Percentiles rank a stretch among this genome's conserved stretches.
Conservation (phyloP, 2,329 filamentous ascomycete genomes). For the Penicillium concentricum region DNA sequence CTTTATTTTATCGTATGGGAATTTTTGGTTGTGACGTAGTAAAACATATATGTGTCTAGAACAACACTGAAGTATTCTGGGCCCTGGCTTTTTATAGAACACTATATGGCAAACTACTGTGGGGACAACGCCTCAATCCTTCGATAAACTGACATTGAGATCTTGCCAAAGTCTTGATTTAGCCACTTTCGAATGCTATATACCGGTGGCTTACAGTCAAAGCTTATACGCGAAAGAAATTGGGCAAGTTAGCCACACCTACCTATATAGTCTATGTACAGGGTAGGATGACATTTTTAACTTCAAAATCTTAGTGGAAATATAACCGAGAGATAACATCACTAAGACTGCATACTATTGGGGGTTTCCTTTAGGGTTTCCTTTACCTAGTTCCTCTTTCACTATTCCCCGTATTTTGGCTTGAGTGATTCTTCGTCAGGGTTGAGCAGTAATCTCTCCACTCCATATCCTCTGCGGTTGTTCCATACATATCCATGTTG, state of each 20-base stretch:
- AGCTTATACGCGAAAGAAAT: background rate
- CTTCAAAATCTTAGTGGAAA: too few species aligned
- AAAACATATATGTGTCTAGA: background rate
- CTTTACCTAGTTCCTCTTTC: too few species aligned
- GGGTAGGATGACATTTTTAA: too few species aligned
- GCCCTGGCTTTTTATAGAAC: background rate
- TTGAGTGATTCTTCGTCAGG: too few species aligned
- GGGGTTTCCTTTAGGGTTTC: too few species aligned
- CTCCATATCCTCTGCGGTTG: too few species aligned
- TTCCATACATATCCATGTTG: too few species aligned
- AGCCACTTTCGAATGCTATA: background rate
- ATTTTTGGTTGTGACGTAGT: background rate
- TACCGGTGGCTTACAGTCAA: background rate
- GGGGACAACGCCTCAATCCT: background rate
- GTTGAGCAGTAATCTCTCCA: too few species aligned
- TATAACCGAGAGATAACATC: too few species aligned
- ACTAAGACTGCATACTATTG: too few species aligned
- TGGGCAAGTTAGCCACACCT: background rate
- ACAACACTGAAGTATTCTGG: background rate
- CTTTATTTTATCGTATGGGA: too few species aligned
- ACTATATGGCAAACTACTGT: background rate
- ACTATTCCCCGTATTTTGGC: too few species aligned
- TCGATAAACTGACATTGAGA: background rate
- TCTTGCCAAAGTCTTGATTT: background rate
- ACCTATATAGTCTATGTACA: background rate